Percentiles rank a stretch among this genome's conserved stretches.
Evolutionary conservation across 2,329 filamentous ascomycete genomes (phyloP).

Genomic region (Mycogone perniciosa): DNA sequence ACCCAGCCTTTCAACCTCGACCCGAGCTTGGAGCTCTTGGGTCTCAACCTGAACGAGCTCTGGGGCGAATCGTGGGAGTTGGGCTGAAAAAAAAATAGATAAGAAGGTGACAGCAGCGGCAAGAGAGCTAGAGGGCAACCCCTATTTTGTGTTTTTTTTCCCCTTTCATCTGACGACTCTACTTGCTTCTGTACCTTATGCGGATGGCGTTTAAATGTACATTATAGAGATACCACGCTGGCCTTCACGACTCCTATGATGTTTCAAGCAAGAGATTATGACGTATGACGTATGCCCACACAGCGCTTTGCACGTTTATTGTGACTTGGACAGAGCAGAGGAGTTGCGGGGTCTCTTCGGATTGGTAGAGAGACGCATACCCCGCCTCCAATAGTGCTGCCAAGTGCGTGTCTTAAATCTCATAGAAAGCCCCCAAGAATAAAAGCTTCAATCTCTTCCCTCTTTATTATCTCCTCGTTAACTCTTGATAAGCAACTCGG

Average conservation of each 20-base stretch:
- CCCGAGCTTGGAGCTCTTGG: constrained; percentile 47
- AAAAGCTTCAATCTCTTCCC: too few relatives aligned
- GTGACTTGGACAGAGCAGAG: too few relatives aligned
- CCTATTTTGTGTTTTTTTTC: background rate
- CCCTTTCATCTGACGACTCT: background rate
- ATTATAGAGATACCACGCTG: constrained; percentile 14
- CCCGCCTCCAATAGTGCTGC: too few relatives aligned
- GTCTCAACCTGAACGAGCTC: constrained; percentile 48
- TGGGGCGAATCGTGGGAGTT: constrained; percentile 47
- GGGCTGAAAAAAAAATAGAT: constrained; percentile 19
- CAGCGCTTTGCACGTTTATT: background rate
- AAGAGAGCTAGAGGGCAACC: background rate
- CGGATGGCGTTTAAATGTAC: constrained; percentile 10
- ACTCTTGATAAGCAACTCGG: too few relatives aligned
- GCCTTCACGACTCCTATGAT: constrained; percentile 7
- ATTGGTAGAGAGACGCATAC: too few relatives aligned
- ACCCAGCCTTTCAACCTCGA: constrained; percentile 43
- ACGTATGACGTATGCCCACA: background rate
- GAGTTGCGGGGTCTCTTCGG: too few relatives aligned
- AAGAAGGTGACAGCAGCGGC: background rate
- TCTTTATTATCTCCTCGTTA: too few relatives aligned
- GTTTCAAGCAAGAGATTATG: background rate
- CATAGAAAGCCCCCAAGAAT: too few relatives aligned
- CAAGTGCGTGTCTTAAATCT: too few relatives aligned
- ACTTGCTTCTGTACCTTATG: background rate